Evolutionary conservation across 257 asterid genomes (phyloP).

Genomic region (Scutellaria minor): DNA sequence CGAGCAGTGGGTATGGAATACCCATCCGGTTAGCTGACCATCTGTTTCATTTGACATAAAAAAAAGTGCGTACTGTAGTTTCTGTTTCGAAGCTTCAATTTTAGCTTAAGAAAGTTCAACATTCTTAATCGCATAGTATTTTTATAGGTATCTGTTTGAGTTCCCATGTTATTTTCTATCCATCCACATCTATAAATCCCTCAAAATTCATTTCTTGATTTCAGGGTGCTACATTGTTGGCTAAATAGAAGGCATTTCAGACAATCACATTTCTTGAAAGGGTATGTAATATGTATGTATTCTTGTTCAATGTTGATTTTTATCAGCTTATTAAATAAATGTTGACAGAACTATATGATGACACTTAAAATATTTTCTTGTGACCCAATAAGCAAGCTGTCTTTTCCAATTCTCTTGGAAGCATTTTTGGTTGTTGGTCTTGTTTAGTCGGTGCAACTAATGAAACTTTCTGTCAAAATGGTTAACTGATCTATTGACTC

Average conservation of each 20-base stretch:
- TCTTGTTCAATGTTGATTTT: not conserved
- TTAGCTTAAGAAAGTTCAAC: conserved; percentile 18
- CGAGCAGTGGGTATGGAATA: too few relatives aligned
- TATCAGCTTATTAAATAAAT: conserved; percentile 19
- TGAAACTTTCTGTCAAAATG: conserved; percentile 7
- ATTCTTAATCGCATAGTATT: not conserved
- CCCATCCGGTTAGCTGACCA: too few relatives aligned
- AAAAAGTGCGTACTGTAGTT: conserved; percentile 1
- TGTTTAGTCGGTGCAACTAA: not conserved
- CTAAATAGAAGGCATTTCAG: conserved; percentile 93
- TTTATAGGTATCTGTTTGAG: conserved; percentile 15
- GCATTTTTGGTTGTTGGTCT: conserved; percentile 19
- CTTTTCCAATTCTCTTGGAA: not conserved
- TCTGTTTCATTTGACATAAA: too few relatives aligned
- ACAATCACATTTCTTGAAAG: conserved; percentile 82
- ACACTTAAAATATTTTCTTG: too few relatives aligned
- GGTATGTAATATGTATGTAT: conserved; percentile 40
- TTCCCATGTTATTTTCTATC: not conserved
- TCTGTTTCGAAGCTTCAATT: conserved; percentile 17
- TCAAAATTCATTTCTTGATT: conserved; percentile 29
- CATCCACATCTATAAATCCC: not conserved
- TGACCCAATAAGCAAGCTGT: conserved; percentile 8
- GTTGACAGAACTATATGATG: not conserved
- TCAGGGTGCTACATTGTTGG: conserved; percentile 74
- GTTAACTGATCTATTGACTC: conserved; percentile 2